Base-by-base conservation (phyloP, 2,329 filamentous ascomycete species). In the Cadophora gregata region DNA sequence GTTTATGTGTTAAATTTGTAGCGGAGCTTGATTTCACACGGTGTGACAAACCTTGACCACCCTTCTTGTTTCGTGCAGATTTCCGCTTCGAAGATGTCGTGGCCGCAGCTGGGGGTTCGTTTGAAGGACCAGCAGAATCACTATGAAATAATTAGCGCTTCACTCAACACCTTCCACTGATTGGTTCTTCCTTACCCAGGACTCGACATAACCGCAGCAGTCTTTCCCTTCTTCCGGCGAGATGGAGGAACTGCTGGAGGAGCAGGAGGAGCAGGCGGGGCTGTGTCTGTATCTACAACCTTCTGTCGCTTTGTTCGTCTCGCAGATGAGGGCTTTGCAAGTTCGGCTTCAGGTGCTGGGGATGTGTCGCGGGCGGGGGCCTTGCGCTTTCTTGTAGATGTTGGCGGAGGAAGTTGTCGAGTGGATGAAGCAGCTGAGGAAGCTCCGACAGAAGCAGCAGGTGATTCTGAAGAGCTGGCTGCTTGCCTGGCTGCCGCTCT, bases 401-500 rank as follows among this genome's bases (percentile, higher is more conserved):
- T 81, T 71, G 73, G 64, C 59, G 59, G 59, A 48, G 66, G 60
- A 45, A 53, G 47, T 38, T 56, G 58, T 51, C 36, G 36, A 25
- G 27, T 59, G 4, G 79, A 80, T 76, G 78, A 77, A 64, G 77
- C 59, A 63, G 71, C 67, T 56, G 77, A 72, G 63, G 72, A 67
- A 72, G 78, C 74, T 69, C 78, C 76, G 67, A 81, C 78, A 77
- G 80, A 76, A 70, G 77, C 65, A 62, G 61, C 75, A 75, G 79
- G 73, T 59, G 76, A 71, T 60, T 75, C 68, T 73, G 75, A 71
- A 70, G 77, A 71, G 74, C 77, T 87, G 78, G 92, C 91, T 83
- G 92, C 92, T 87, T 93, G 90, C 85, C 93, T 93, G 84, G 94
- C 91, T 81, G 94, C 91, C 77, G 94, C 96, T 85, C 95, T 93